Conservation (phyloP, 2,329 filamentous ascomycete genomes). For the Penicillium digitatum region DNA sequence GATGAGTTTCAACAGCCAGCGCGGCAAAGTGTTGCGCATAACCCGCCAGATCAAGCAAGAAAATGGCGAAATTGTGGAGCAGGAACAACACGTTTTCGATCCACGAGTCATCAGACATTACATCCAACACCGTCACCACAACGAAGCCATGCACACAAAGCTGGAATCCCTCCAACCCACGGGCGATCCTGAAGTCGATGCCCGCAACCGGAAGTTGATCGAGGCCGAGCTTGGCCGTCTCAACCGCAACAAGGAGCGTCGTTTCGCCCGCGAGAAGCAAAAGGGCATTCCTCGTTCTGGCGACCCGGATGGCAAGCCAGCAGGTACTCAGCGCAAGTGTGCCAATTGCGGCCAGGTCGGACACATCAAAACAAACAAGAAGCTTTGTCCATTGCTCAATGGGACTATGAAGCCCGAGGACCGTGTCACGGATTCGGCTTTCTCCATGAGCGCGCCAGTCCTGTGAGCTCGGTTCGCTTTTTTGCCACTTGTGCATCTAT, state of each 20-base stretch:
- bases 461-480: slow-evolving; percentile 18
- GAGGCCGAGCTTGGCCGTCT: slow-evolving; percentile 75
- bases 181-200: slow-evolving; percentile 63
- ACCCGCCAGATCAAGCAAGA: slow-evolving; percentile 62
- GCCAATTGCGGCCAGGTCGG: slow-evolving; percentile 95
- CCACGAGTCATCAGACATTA: slow-evolving; percentile 86
- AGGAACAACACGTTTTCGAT: slow-evolving; percentile 65
- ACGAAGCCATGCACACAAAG: slow-evolving; percentile 69
- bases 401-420: slow-evolving; percentile 66
- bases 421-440: slow-evolving; percentile 45
- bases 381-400: slow-evolving; percentile 85
- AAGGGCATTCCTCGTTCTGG: slow-evolving; percentile 59
- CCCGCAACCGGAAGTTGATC: slow-evolving; percentile 59
- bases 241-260: slow-evolving; percentile 84
- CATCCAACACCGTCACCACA: slow-evolving; percentile 68
- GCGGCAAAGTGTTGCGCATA: slow-evolving; percentile 69
- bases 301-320: slow-evolving; percentile 60
- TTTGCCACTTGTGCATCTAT: not conserved
- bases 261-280: slow-evolving; percentile 84
- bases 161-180: slow-evolving; percentile 60
- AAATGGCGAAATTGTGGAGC: slow-evolving; percentile 60
- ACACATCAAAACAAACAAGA: slow-evolving; percentile 99
- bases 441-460: slow-evolving; percentile 45
- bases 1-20: slow-evolving; percentile 64
- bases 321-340: slow-evolving; percentile 73